phyloP scores from a whole-genome alignment of 352 stramenopile species.

The Thraustotheca clavata region DNA sequence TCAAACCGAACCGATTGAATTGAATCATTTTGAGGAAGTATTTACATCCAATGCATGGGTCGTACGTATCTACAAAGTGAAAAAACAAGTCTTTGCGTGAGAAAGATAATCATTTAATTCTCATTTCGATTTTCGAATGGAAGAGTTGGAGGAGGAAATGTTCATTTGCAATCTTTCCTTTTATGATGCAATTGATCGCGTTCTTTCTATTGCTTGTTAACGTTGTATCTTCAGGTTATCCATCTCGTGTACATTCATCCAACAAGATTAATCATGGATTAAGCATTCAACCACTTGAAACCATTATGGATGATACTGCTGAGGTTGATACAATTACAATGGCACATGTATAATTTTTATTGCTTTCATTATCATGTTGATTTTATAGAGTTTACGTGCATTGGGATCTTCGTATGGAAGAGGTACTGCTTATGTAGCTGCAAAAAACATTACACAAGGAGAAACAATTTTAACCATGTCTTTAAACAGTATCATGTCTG shows the following conservation, averaged over 20 bases:
- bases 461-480: conserved; percentile 11
- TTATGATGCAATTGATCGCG: too few relatives aligned
- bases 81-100: conserved; percentile 20
- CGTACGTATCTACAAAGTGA: conserved; percentile 83
- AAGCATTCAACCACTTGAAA: too few relatives aligned
- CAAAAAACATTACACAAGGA: background rate
- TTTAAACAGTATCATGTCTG: conserved; percentile 4
- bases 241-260: background rate
- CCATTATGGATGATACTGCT: too few relatives aligned
- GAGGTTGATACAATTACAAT: too few relatives aligned
- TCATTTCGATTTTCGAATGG: background rate
- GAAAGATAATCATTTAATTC: background rate
- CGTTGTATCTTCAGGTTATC: conserved; percentile 8
- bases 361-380: background rate
- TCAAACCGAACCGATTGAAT: conserved; percentile 45
- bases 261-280: too few relatives aligned
- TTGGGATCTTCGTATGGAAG: background rate
- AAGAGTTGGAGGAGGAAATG: background rate
- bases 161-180: background rate
- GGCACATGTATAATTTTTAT: background rate
- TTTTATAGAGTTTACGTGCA: conserved; percentile 1
- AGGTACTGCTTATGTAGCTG: background rate
- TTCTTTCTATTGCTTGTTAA: background rate
- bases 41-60: conserved; percentile 92
- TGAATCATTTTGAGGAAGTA: conserved; percentile 84